A percentile compares a stretch with the other conserved stretches of the same genome.
Conservation (phyloP, 2,329 filamentous ascomycete genomes). For the Penicillium sp. region DNA sequence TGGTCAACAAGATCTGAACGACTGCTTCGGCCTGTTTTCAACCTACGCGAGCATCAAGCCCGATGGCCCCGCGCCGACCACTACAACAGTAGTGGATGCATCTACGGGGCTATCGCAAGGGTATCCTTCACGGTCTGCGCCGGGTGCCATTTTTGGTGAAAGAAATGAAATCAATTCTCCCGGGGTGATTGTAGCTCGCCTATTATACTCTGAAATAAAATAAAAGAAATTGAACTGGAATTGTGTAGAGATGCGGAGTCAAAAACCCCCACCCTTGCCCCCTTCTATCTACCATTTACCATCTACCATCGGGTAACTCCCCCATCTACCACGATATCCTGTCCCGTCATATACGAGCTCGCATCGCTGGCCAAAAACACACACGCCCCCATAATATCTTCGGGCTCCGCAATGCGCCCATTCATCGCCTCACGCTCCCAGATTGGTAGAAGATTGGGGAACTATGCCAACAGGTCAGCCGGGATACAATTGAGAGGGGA, state of each 20-base stretch:
- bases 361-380: constrained; percentile 51
- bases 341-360: constrained; percentile 47
- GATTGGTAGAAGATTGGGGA: constrained; percentile 47
- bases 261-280: constrained; percentile 16
- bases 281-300: no score
- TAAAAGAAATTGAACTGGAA: neutral
- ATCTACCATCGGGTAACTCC: constrained; percentile 41
- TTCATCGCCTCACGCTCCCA: constrained; percentile 54
- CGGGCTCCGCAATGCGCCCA: constrained; percentile 47
- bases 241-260: constrained; percentile 6
- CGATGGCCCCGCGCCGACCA: constrained; percentile 46
- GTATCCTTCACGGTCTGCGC: constrained; percentile 29
- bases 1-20: constrained; percentile 20
- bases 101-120: constrained; percentile 14
- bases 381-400: constrained; percentile 51
- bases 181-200: constrained; percentile 23
- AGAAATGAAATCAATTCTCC: neutral
- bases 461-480: constrained; percentile 24
- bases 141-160: constrained; percentile 27
- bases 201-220: constrained; percentile 1
- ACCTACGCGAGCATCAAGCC: constrained; percentile 45
- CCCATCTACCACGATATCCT: constrained; percentile 49
- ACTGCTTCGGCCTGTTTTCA: constrained; percentile 14
- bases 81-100: constrained; percentile 29
- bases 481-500: neutral